Evolutionary conservation across 805 yeast genomes (phyloP).

Genomic region (Suhomyces prunicola): DNA sequence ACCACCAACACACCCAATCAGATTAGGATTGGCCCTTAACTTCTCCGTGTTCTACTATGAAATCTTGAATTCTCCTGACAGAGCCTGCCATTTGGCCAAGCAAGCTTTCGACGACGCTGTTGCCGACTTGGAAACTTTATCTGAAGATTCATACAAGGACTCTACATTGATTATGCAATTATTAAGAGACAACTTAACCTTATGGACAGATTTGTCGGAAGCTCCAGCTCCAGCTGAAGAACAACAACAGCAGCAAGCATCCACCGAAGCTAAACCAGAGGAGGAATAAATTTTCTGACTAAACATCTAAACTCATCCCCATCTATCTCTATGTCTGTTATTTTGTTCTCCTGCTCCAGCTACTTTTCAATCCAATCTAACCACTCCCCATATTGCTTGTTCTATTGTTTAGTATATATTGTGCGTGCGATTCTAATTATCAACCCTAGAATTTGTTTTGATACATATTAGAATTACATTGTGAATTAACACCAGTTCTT

Average conservation of each 20-base stretch:
- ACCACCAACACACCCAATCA: slow-evolving; percentile 98
- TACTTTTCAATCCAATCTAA: background rate
- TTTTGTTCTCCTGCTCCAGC: slow-evolving; percentile 3
- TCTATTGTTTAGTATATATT: slow-evolving; percentile 5
- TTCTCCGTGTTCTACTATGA: slow-evolving; percentile 98
- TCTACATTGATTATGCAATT: slow-evolving; percentile 98
- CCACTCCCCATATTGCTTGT: slow-evolving; percentile 1
- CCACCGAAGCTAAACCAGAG: slow-evolving; percentile 16
- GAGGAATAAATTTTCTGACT: slow-evolving; percentile 20
- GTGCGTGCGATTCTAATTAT: slow-evolving; percentile 2
- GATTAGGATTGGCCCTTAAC: slow-evolving; percentile 96
- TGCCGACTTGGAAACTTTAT: slow-evolving; percentile 95
- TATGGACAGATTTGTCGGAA: slow-evolving; percentile 96
- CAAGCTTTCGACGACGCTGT: slow-evolving; percentile 99
- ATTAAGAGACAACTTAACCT: slow-evolving; percentile 95
- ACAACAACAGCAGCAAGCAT: slow-evolving; percentile 18
- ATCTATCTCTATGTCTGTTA: slow-evolving; percentile 4
- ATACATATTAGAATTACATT: slow-evolving; percentile 1
- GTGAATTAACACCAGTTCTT: slow-evolving; percentile 4
- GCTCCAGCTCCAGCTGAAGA: slow-evolving; percentile 47
- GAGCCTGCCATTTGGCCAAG: slow-evolving; percentile 98
- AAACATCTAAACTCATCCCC: background rate
- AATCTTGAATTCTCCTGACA: slow-evolving; percentile 96
- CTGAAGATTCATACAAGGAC: slow-evolving; percentile 98
- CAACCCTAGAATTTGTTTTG: slow-evolving; percentile 5